Evolutionary conservation across 1,284 basidiomycete genomes (phyloP).

Genomic region (Pseudozyma sp.): DNA sequence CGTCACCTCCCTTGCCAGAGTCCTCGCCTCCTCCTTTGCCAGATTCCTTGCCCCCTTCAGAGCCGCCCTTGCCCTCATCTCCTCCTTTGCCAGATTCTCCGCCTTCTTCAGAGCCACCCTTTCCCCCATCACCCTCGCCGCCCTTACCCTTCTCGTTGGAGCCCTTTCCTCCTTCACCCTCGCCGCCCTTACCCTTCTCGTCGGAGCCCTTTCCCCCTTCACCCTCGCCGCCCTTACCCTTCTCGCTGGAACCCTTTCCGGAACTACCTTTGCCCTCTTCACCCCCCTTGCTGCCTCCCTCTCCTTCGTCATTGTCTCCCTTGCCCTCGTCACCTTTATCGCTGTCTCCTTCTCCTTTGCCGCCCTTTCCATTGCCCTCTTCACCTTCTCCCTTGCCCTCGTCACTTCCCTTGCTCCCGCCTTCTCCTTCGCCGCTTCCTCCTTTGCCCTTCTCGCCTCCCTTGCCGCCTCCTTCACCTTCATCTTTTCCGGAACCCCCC

Average conservation of each 20-base stretch:
- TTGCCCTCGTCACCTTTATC: slow-evolving; percentile 1
- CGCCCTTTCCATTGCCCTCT: background rate
- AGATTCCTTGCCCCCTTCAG: background rate
- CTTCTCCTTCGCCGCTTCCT: background rate
- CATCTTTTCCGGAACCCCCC: background rate
- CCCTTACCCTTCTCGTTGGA: background rate
- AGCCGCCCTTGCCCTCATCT: background rate
- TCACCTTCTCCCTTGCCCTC: background rate
- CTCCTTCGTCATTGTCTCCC: background rate
- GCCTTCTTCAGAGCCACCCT: slow-evolving; percentile 1
- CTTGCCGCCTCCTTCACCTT: background rate
- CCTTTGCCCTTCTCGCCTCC: background rate
- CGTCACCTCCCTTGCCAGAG: background rate
- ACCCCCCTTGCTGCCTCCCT: background rate
- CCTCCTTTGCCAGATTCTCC: background rate
- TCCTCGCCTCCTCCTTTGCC: background rate
- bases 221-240: slow-evolving; percentile 2
- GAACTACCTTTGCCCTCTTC: slow-evolving; percentile 1
- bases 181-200: background rate
- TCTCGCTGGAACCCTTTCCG: background rate
- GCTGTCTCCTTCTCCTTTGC: background rate
- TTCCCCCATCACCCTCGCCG: background rate
- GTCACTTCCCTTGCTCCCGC: background rate
- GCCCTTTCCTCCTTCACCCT: background rate
- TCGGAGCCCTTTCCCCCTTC: background rate